A percentile compares a stretch with the other conserved stretches of the same genome.
phyloP scores from a whole-genome alignment of 2,329 filamentous ascomycete species.

The Diaporthe caulivora region DNA sequence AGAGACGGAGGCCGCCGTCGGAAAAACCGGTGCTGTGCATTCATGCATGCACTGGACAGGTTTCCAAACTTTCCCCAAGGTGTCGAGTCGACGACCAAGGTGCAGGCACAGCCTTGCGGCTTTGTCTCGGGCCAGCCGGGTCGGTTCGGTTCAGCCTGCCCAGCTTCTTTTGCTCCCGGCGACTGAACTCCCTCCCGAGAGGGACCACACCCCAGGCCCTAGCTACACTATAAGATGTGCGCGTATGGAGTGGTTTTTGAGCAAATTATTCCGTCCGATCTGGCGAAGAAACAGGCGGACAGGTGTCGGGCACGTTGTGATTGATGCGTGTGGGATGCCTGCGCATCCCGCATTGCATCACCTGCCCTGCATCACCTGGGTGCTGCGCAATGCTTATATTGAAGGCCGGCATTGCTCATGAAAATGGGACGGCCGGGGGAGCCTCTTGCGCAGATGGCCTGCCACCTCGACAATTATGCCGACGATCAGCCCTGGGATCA shows the following conservation, averaged over 20 bases:
- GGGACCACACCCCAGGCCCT: background rate
- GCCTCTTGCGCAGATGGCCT: background rate
- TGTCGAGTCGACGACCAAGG: constrained; percentile 14
- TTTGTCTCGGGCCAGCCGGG: constrained; percentile 18
- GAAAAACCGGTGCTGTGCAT: constrained; percentile 8
- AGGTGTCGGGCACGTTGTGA: constrained; percentile 8
- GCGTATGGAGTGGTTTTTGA: constrained; percentile 1
- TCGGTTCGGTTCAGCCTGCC: constrained; percentile 19
- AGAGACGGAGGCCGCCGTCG: constrained; percentile 25
- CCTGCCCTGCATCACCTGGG: background rate
- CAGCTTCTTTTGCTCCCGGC: background rate
- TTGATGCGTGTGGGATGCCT: constrained; percentile 13
- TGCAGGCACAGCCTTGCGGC: constrained; percentile 27
- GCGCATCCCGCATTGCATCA: constrained; percentile 1
- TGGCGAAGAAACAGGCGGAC: background rate
- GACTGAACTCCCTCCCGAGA: background rate
- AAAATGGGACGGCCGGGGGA: constrained; percentile 21
- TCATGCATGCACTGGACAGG: constrained; percentile 11
- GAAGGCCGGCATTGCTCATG: constrained; percentile 18
- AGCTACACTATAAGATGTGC: constrained; percentile 6
- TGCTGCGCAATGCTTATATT: constrained; percentile 24
- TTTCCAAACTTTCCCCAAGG: constrained; percentile 1
- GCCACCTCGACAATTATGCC: constrained; percentile 23
- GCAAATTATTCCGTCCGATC: constrained; percentile 28
- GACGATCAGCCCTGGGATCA: constrained; percentile 29